Evolutionary conservation across 208 protist species (phyloP).

Genomic region (Angomonas ambiguus): DNA sequence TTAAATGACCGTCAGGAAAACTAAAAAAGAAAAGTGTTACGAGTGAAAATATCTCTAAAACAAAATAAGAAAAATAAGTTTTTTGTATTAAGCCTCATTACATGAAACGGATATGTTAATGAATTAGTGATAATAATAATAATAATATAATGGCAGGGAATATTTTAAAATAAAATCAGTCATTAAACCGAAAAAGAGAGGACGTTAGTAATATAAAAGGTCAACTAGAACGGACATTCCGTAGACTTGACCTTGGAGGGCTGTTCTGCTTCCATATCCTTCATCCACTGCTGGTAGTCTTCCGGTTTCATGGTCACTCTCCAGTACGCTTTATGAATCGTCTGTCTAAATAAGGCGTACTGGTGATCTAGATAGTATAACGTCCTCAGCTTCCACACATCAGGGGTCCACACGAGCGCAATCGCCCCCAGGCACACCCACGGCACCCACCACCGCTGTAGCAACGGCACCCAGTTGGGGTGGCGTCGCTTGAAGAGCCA

Average conservation of each 20-base stretch:
- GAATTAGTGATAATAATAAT: not conserved
- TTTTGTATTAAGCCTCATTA: no score
- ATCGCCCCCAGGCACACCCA: slow-evolving; percentile 47
- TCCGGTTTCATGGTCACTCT: slow-evolving; percentile 57
- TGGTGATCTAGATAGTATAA: slow-evolving; percentile 67
- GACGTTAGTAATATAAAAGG: not conserved
- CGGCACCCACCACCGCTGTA: slow-evolving; percentile 84
- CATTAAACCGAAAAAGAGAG: slow-evolving; percentile 5
- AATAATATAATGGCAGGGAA: not conserved
- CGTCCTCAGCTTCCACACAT: slow-evolving; percentile 81
- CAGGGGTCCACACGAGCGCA: slow-evolving; percentile 61
- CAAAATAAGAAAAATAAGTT: slow-evolving; percentile 10
- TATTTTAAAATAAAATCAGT: not conserved
- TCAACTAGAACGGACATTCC: slow-evolving; percentile 55
- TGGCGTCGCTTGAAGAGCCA: slow-evolving; percentile 76
- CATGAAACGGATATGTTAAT: not conserved
- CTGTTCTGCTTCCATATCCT: slow-evolving; percentile 38
- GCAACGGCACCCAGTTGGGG: slow-evolving; percentile 69
- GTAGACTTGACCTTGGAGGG: slow-evolving; percentile 38
- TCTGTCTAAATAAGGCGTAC: slow-evolving; percentile 56
- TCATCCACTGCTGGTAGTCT: slow-evolving; percentile 52
- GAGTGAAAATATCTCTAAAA: not conserved
- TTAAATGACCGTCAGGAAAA: not conserved
- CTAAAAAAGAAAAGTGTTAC: not conserved
- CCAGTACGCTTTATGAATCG: slow-evolving; percentile 76